Base-by-base conservation (phyloP, 2,329 filamentous ascomycete genomes). In the Claviceps sp. region DNA sequence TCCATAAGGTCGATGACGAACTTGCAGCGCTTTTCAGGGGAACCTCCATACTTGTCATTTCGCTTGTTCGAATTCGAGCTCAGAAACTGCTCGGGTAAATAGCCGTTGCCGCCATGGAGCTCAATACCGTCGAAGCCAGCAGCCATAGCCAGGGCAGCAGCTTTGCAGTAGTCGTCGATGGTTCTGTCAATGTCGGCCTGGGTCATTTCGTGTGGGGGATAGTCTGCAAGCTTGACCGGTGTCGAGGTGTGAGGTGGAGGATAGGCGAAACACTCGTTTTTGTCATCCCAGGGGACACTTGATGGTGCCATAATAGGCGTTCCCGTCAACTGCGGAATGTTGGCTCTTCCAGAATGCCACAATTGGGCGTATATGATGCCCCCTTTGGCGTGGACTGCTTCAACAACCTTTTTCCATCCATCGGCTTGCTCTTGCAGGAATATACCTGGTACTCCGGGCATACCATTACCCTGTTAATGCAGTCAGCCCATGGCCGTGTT, bases 301-400 rank as follows among this genome's bases (percentile, higher is more conserved):
- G 67, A 71, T 3, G 70, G 60, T 3, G 64, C 63, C 24, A 70
- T 59, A 22, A 70, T 64, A 4, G 61, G 60, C 5, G 62, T 62
- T 4, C 70, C 72, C 0, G 66, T 65, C 37, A 65, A 53, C 1
- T 67, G 65, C 0, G 63, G 55, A 58, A 75, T 55, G 3, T 68
- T 69, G 22, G 61, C 62, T 0, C 70, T 68, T 0, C 70, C 70
- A 0, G 70, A 64, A 13, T 65, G 63, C 68, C 69, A 85, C 0
- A 86, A 69, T 63, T 86, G 83, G n/a, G 73, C 62, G 63, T 75
- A 84, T 55, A 84, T 79, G 59, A 71, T 76, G 41, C 71, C 73
- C 43, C 78, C 78, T 57, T 79, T 77, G 30, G 70, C 70, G 64
- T 86, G 83, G 1, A 86, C 80, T 1, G 74, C 77, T 47, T 78